These are phyloP conservation scores for Nidularia sp. DNA, from an alignment of 768 basidiomycete genomes.

Conservation along the genomic window DNA sequence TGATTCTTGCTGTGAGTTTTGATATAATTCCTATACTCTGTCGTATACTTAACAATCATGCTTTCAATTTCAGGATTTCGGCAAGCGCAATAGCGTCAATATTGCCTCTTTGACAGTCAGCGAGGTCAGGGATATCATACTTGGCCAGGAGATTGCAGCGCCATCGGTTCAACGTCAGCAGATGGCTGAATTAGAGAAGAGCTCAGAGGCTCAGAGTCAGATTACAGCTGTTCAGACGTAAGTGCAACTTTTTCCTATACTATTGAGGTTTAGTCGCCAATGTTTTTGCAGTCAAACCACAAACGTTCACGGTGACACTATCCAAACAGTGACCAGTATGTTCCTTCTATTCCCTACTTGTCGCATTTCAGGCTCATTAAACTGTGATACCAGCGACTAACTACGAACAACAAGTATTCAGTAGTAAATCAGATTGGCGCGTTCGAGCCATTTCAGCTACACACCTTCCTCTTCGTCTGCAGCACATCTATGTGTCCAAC, in stretches of 20 bases:
- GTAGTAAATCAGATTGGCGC: conserved; percentile 99
- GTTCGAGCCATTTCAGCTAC: conserved; percentile 97
- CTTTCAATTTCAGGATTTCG: too few relatives aligned
- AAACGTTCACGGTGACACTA: conserved; percentile 94
- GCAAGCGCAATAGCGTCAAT: conserved; percentile 98
- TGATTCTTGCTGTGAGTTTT: conserved; percentile 93
- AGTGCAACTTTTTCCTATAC: conserved; percentile 13
- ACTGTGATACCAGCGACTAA: conserved; percentile 89
- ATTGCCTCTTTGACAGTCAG: conserved; percentile 95
- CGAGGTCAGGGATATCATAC: conserved; percentile 96
- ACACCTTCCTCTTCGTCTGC: conserved; percentile 90
- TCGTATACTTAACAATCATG: too few relatives aligned
- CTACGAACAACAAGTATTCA: conserved; percentile 98
- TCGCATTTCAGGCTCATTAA: too few relatives aligned
- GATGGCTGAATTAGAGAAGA: conserved; percentile 99
- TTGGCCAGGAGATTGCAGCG: conserved; percentile 97
- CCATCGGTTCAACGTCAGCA: conserved; percentile 96
- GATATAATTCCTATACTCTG: too few relatives aligned
- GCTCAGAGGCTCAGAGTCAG: conserved; percentile 88
- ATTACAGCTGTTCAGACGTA: conserved; percentile 94
- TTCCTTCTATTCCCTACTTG: too few relatives aligned
- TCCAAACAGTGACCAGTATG: conserved; percentile 91
- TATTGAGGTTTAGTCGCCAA: conserved; percentile 6
- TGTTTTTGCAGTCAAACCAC: conserved; percentile 73
- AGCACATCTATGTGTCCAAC: conserved; percentile 98